phyloP scores from a whole-genome alignment of 768 basidiomycete species.

The Chiua virens region DNA sequence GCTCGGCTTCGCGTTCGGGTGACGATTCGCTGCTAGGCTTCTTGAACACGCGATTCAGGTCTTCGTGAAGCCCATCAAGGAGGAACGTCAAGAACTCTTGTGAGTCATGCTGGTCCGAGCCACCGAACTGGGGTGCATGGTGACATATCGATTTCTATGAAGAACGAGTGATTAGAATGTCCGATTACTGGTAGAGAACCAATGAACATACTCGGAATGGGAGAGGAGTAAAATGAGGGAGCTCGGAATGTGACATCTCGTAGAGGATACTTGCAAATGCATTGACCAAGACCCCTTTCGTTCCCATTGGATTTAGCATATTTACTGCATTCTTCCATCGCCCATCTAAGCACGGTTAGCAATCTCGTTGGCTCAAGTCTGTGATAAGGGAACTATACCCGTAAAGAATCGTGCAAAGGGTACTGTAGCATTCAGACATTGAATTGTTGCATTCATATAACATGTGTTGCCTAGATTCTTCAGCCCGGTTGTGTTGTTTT shows the following conservation, averaged over 20 bases:
- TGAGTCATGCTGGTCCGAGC: constrained; percentile 92
- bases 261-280: constrained; percentile 84
- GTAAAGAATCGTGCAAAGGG: constrained; percentile 94
- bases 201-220: constrained; percentile 73
- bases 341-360: constrained; percentile 49
- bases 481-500: constrained; percentile 79
- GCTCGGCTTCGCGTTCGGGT: constrained; percentile 80
- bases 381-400: constrained; percentile 43
- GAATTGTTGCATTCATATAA: constrained; percentile 98
- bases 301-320: constrained; percentile 80
- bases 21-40: constrained; percentile 65
- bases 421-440: constrained; percentile 92
- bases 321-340: constrained; percentile 86
- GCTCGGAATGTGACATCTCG: constrained; percentile 85
- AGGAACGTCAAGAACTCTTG: constrained; percentile 96
- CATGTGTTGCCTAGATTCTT: constrained; percentile 98
- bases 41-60: constrained; percentile 78
- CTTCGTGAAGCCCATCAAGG: constrained; percentile 89
- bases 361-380: background rate
- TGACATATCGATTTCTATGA: constrained; percentile 56
- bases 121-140: constrained; percentile 72
- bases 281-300: constrained; percentile 76
- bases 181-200: constrained; percentile 17
- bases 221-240: constrained; percentile 78
- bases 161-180: constrained; percentile 21